Conservation (phyloP, 192 early-diverging fungal genomes). For the Mortierella antarctica region DNA sequence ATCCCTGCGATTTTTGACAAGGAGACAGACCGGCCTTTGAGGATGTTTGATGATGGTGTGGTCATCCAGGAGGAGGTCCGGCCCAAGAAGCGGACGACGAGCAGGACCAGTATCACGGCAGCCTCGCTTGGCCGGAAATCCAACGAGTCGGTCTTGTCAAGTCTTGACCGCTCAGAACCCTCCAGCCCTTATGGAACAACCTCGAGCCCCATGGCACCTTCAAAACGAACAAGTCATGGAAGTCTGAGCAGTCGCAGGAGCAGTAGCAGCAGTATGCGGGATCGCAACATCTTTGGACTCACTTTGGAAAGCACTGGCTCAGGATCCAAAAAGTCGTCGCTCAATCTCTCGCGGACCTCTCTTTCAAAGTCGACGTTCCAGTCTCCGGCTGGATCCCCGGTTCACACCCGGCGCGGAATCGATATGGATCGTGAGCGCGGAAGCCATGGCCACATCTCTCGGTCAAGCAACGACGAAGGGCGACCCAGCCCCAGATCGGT, state of each 20-base stretch:
- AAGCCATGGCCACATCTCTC: neutral
- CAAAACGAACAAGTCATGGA: slow-evolving; percentile 25
- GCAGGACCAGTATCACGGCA: slow-evolving; percentile 49
- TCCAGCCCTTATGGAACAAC: slow-evolving; percentile 10
- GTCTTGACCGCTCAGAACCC: slow-evolving; percentile 22
- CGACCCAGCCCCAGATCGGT: neutral
- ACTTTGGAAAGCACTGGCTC: slow-evolving; percentile 29
- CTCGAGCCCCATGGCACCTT: neutral
- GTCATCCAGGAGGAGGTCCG: slow-evolving; percentile 35
- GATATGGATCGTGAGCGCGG: slow-evolving; percentile 39
- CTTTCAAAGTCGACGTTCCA: slow-evolving; percentile 32
- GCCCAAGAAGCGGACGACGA: slow-evolving; percentile 47
- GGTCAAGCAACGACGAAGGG: slow-evolving; percentile 17
- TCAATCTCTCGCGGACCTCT: slow-evolving; percentile 23
- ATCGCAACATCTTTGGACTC: slow-evolving; percentile 27
- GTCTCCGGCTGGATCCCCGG: slow-evolving; percentile 29
- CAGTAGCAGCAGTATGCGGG: slow-evolving; percentile 30
- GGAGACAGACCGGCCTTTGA: neutral
- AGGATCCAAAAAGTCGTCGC: slow-evolving; percentile 40
- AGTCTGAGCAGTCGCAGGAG: slow-evolving; percentile 36
- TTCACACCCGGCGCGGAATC: slow-evolving; percentile 28
- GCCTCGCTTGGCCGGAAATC: slow-evolving; percentile 38
- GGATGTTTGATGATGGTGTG: slow-evolving; percentile 35
- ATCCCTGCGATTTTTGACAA: neutral
- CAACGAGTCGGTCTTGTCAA: slow-evolving; percentile 18